Conservation (phyloP, 2,329 filamentous ascomycete species). For the Didymosphaeria variabile region DNA sequence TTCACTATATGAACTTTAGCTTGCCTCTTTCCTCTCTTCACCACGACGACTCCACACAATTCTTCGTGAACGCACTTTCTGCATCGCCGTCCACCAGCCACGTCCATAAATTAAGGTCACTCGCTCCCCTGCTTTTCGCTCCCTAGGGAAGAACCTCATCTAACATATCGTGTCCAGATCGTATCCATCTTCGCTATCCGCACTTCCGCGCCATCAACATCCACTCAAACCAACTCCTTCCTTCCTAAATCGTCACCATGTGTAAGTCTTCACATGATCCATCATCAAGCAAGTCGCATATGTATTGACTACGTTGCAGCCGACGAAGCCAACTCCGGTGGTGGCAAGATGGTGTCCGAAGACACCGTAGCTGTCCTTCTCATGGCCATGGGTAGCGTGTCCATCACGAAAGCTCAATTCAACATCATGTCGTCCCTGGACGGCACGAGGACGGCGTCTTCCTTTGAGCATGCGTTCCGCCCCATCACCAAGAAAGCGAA, state of each 20-base stretch:
- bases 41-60: not conserved
- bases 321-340: not conserved
- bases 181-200: not conserved
- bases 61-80: not conserved
- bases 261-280: not conserved
- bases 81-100: not conserved
- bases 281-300: not conserved
- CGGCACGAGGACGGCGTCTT: constrained; percentile 31
- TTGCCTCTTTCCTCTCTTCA: not conserved
- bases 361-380: constrained; percentile 39
- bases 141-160: not conserved
- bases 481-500: constrained; percentile 33
- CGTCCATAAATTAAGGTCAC: not conserved
- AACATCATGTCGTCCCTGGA: constrained; percentile 42
- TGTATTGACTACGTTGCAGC: constrained; percentile 1
- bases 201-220: not conserved
- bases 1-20: not conserved
- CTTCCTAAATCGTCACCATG: not conserved
- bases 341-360: constrained; percentile 17
- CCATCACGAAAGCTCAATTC: constrained; percentile 30
- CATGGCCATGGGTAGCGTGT: constrained; percentile 30
- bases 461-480: constrained; percentile 41
- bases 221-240: not conserved
- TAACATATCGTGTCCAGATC: not conserved
- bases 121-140: not conserved